Evolutionary conservation across 805 yeast species (phyloP).

Genomic region (Kuraishia ogatae): DNA sequence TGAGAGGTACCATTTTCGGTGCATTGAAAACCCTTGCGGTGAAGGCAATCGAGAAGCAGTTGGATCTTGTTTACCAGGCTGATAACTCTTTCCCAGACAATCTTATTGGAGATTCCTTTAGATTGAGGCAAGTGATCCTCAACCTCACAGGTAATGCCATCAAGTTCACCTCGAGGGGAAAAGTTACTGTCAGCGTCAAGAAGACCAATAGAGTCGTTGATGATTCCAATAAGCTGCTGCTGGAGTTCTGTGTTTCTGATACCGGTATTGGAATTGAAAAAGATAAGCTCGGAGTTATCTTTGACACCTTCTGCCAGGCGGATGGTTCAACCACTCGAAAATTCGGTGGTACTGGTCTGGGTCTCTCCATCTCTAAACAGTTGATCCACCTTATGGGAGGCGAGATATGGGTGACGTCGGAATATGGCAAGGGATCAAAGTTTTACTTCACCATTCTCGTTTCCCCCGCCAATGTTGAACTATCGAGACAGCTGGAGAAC

Average conservation of each 20-base stretch:
- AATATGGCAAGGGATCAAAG: conserved; percentile 73
- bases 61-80: conserved; percentile 71
- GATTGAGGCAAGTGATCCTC: conserved; percentile 79
- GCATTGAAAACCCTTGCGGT: conserved; percentile 86
- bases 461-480: conserved; percentile 57
- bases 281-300: conserved; percentile 77
- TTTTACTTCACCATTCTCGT: conserved; percentile 77
- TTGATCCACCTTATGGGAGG: conserved; percentile 90
- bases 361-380: conserved; percentile 80
- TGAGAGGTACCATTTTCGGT: conserved; percentile 83
- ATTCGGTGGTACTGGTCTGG: conserved; percentile 90
- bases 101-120: conserved; percentile 81
- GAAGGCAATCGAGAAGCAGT: conserved; percentile 78
- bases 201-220: conserved; percentile 31
- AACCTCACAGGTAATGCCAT: conserved; percentile 87
- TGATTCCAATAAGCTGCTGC: conserved; percentile 38
- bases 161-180: conserved; percentile 77
- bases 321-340: conserved; percentile 91
- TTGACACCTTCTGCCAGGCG: conserved; percentile 88
- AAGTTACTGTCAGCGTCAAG: conserved; percentile 67
- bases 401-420: conserved; percentile 83
- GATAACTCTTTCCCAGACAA: conserved; percentile 85
- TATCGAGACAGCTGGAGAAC: conserved; percentile 57
- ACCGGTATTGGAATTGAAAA: conserved; percentile 87
- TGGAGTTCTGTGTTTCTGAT: conserved; percentile 83